Conservation (phyloP, 192 early-diverging fungal species). For the Backusella morwellensis region DNA sequence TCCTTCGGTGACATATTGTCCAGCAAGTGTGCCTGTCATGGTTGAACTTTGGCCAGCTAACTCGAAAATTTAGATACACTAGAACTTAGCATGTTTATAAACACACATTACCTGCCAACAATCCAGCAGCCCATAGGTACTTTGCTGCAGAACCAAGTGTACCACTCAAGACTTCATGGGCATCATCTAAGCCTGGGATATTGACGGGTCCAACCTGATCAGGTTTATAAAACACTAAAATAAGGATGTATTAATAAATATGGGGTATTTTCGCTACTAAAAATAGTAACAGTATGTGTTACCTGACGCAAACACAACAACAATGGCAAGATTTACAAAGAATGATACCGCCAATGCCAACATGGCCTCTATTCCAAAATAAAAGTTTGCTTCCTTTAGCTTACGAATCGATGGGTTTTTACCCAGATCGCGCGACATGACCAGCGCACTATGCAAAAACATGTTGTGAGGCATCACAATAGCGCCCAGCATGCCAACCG, state of each 20-base stretch:
- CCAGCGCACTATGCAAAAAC: constrained; percentile 80
- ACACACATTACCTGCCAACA: constrained; percentile 47
- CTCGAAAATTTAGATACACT: too few species aligned
- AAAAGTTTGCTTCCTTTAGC: constrained; percentile 68
- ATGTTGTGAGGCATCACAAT: constrained; percentile 91
- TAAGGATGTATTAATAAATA: neutral
- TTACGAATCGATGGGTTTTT: constrained; percentile 24
- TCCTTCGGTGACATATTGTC: constrained; percentile 84
- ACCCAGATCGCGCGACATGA: constrained; percentile 49
- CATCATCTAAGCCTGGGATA: constrained; percentile 62
- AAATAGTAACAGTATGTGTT: neutral
- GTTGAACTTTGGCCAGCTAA: constrained; percentile 80
- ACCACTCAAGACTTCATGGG: constrained; percentile 48
- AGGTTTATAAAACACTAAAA: constrained; percentile 34
- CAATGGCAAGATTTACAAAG: constrained; percentile 65
- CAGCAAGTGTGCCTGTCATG: constrained; percentile 91
- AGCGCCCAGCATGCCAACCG: constrained; percentile 65
- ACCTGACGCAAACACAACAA: constrained; percentile 64
- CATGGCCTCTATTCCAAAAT: constrained; percentile 60
- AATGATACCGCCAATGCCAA: constrained; percentile 62
- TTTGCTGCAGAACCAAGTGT: constrained; percentile 66
- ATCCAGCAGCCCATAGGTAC: constrained; percentile 76
- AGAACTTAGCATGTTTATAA: too few species aligned
- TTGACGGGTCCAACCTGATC: constrained; percentile 4
- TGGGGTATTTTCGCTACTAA: neutral